Percentiles rank a stretch among this genome's conserved stretches.
Conservation (phyloP, 1,284 basidiomycete genomes). For the Pyrrhoderma noxium region DNA sequence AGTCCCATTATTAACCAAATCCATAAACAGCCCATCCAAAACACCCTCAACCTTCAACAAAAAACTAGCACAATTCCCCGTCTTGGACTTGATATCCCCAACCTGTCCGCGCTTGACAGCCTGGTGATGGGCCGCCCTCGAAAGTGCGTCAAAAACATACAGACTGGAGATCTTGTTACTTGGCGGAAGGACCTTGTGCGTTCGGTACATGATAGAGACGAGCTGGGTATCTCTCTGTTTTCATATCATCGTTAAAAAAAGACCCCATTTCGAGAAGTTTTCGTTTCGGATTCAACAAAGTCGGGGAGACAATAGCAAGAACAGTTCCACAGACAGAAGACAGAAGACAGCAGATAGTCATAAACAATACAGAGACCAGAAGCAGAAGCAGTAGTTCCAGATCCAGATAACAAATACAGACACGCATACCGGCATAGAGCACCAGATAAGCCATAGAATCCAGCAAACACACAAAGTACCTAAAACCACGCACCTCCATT, state of each 20-base stretch:
- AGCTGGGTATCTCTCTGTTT: slow-evolving; percentile 70
- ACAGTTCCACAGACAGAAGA: too few relatives aligned
- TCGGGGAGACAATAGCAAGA: too few relatives aligned
- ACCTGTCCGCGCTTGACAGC: slow-evolving; percentile 57
- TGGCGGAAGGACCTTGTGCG: slow-evolving; percentile 68
- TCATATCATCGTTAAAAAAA: slow-evolving; percentile 1
- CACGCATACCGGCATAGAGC: too few relatives aligned
- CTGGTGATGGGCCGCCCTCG: slow-evolving; percentile 69
- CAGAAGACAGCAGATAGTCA: too few relatives aligned
- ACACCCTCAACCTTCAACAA: slow-evolving; percentile 81
- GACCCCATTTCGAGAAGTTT: too few relatives aligned
- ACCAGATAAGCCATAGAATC: too few relatives aligned
- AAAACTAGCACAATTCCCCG: slow-evolving; percentile 75
- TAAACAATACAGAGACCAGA: too few relatives aligned
- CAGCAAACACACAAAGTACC: too few relatives aligned
- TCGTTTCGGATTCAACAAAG: neutral
- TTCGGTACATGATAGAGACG: slow-evolving; percentile 77
- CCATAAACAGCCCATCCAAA: slow-evolving; percentile 75
- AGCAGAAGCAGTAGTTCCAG: too few relatives aligned
- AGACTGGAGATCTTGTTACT: slow-evolving; percentile 73
- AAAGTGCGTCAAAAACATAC: slow-evolving; percentile 86
- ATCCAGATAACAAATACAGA: too few relatives aligned
- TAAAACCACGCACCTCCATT: slow-evolving; percentile 68
- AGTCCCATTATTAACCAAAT: slow-evolving; percentile 58
- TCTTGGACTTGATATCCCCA: slow-evolving; percentile 45